phyloP scores from a whole-genome alignment of 2,329 filamentous ascomycete genomes.

The Septoria petroselini region DNA sequence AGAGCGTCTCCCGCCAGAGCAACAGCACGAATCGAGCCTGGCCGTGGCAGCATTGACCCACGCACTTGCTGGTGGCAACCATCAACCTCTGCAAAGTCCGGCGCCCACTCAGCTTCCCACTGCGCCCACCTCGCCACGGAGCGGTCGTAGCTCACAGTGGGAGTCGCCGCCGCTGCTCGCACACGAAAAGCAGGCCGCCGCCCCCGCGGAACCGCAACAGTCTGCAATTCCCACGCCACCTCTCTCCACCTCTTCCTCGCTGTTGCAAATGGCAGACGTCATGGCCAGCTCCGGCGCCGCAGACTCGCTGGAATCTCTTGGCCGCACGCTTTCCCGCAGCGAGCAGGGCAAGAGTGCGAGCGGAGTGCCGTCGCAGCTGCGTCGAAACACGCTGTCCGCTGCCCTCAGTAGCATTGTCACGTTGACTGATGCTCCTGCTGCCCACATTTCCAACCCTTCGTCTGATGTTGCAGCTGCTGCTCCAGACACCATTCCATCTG shows the following conservation, averaged over 20 bases:
- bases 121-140: conserved; percentile 38
- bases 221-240: conserved; percentile 43
- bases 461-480: conserved; percentile 52
- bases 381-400: conserved; percentile 43
- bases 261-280: conserved; percentile 31
- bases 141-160: conserved; percentile 22
- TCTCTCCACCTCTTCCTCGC: conserved; percentile 42
- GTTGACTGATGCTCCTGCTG: conserved; percentile 58
- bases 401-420: conserved; percentile 66
- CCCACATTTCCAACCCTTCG: conserved; percentile 68
- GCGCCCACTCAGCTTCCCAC: conserved; percentile 30
- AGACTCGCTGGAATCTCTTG: conserved; percentile 18
- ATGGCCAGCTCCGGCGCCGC: conserved; percentile 26
- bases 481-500: conserved; percentile 51
- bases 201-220: conserved; percentile 21
- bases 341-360: conserved; percentile 29
- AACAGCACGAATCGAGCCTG: conserved; percentile 23
- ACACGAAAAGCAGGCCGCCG: conserved; percentile 34
- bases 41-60: conserved; percentile 23
- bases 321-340: conserved; percentile 30
- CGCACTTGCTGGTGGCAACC: conserved; percentile 23
- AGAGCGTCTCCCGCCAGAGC: conserved; percentile 18
- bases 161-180: conserved; percentile 38
- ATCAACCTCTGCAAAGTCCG: conserved; percentile 13
- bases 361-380: conserved; percentile 32